Percentiles rank a stretch among this genome's conserved stretches.
Evolutionary conservation across 2,329 filamentous ascomycete species (phyloP).

Genomic region (Westerdykella ornata): DNA sequence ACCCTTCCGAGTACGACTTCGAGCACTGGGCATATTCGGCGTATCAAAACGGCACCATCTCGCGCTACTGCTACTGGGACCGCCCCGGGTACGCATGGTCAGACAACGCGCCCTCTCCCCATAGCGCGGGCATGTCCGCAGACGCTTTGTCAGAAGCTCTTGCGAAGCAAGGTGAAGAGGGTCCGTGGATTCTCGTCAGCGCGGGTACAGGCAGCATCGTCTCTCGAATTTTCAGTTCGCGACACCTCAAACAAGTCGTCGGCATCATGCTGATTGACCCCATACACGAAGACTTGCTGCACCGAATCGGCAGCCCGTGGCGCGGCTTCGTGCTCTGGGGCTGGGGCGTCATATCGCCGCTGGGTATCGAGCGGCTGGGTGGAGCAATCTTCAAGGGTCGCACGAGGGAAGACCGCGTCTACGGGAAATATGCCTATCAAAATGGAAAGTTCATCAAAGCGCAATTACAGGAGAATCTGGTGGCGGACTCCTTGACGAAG

Average conservation of each 20-base stretch:
- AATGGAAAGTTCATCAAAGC: conserved; percentile 79
- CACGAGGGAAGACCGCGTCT: conserved; percentile 74
- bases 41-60: conserved; percentile 72
- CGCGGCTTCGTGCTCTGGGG: conserved; percentile 83
- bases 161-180: conserved; percentile 68
- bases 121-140: conserved; percentile 87
- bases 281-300: conserved; percentile 78
- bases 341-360: conserved; percentile 75
- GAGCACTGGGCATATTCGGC: conserved; percentile 73
- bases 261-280: conserved; percentile 83
- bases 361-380: conserved; percentile 73
- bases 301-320: conserved; percentile 57
- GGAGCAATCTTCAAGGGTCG: conserved; percentile 79
- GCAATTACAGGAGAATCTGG: conserved; percentile 85
- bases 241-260: conserved; percentile 66
- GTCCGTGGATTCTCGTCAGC: conserved; percentile 82
- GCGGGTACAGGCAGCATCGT: conserved; percentile 85
- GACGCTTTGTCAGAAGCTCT: conserved; percentile 85
- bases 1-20: conserved; percentile 69
- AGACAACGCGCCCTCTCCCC: conserved; percentile 87
- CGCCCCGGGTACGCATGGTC: conserved; percentile 82
- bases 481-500: conserved; percentile 75
- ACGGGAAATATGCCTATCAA: conserved; percentile 72
- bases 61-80: conserved; percentile 91
- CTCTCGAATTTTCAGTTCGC: conserved; percentile 81